Percentiles rank a stretch among this genome's conserved stretches.
These are phyloP conservation scores for Melampsora larici-populina DNA, from an alignment of 1,284 basidiomycete species.

Conservation along the genomic window DNA sequence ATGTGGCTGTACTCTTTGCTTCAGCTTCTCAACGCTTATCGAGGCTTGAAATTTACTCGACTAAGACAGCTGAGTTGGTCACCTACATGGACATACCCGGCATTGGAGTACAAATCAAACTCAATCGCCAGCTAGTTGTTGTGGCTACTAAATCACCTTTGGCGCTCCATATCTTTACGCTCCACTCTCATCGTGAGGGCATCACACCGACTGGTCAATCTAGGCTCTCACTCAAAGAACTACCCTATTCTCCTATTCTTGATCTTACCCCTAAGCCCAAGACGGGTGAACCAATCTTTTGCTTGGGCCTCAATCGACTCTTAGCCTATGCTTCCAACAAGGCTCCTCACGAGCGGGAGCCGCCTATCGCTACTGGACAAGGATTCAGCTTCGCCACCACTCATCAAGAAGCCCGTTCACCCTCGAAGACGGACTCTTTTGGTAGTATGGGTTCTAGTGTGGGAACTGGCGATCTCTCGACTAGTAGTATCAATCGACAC, in stretches of 20 bases:
- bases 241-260: conserved; percentile 29
- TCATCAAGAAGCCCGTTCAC: conserved; percentile 3
- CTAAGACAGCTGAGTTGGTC: conserved; percentile 1
- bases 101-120: conserved; percentile 5
- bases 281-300: conserved; percentile 23
- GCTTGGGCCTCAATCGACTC: conserved; percentile 21
- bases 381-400: conserved; percentile 16
- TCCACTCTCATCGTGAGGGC: not conserved
- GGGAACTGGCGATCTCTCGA: not conserved
- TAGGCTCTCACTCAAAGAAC: conserved; percentile 1
- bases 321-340: conserved; percentile 38
- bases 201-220: not conserved
- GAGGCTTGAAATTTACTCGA: conserved; percentile 12
- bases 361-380: conserved; percentile 23
- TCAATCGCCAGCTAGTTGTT: conserved; percentile 8
- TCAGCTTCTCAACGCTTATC: conserved; percentile 7
- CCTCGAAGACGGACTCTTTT: not conserved
- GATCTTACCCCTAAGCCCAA: conserved; percentile 33
- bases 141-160: conserved; percentile 30
- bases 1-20: conserved; percentile 21
- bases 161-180: conserved; percentile 25
- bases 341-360: conserved; percentile 21
- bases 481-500: not conserved
- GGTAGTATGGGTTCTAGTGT: not conserved
- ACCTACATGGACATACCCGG: conserved; percentile 14